Evolutionary conservation across 495 filamentous ascomycete genomes (phyloP).

Genomic region (Podospora pseudocomata): DNA sequence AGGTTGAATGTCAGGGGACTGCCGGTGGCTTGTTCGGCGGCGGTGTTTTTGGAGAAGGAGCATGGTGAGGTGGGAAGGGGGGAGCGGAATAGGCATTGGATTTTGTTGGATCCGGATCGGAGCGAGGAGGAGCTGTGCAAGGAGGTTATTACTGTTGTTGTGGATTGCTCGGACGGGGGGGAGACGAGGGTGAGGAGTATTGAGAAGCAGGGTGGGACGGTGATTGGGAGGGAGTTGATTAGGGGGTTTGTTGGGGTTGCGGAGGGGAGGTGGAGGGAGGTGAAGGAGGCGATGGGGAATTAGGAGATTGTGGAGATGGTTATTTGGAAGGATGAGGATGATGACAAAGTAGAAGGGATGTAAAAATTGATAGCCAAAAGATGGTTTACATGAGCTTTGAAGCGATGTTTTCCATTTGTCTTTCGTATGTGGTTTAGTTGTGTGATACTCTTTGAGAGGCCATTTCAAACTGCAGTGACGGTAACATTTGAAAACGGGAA

Average conservation of each 20-base stretch:
- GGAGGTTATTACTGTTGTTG: slow-evolving; percentile 69
- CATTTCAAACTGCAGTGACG: too few species aligned
- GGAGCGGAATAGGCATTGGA: slow-evolving; percentile 55
- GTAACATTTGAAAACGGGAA: too few species aligned
- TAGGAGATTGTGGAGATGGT: not conserved
- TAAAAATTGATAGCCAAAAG: slow-evolving; percentile 13
- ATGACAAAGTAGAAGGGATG: not conserved
- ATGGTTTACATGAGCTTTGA: not conserved
- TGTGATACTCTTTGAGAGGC: not conserved
- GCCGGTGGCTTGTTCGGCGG: slow-evolving; percentile 69
- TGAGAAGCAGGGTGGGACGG: slow-evolving; percentile 76
- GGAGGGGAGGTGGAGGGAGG: slow-evolving; percentile 41
- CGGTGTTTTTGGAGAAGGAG: slow-evolving; percentile 70
- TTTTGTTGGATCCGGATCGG: slow-evolving; percentile 83
- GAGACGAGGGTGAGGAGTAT: slow-evolving; percentile 61
- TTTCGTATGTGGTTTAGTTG: not conserved
- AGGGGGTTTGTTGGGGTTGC: slow-evolving; percentile 39
- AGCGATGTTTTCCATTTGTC: not conserved
- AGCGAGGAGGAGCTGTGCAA: slow-evolving; percentile 80
- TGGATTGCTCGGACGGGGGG: slow-evolving; percentile 53
- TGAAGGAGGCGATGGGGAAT: slow-evolving; percentile 27
- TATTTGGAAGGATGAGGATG: not conserved
- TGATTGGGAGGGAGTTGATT: slow-evolving; percentile 39
- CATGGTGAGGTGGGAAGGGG: slow-evolving; percentile 41
- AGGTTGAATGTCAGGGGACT: slow-evolving; percentile 53